Percentiles rank a stretch among this genome's conserved stretches.
phyloP scores from a whole-genome alignment of 345 rosid species.

The Leavenworthia alabamica region DNA sequence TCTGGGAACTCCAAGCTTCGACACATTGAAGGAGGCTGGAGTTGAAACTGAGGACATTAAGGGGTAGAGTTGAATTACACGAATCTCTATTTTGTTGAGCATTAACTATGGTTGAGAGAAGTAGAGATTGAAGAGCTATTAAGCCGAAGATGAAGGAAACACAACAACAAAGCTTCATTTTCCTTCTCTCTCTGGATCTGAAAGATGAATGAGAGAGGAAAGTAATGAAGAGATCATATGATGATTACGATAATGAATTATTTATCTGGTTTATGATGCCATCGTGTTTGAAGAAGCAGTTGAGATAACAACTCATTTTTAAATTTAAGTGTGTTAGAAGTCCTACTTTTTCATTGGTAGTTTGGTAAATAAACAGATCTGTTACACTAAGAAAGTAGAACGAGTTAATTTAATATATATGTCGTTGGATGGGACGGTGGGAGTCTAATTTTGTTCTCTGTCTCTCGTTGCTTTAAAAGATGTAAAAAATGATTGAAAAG shows the following conservation, averaged over 20 bases:
- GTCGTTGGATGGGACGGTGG: not conserved
- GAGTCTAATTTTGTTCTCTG: not conserved
- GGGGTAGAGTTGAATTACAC: constrained; percentile 36
- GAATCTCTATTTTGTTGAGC: constrained; percentile 40
- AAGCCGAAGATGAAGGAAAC: constrained; percentile 13
- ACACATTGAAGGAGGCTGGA: constrained; percentile 43
- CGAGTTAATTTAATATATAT: not conserved
- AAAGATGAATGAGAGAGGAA: constrained; percentile 6
- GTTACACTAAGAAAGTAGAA: not conserved
- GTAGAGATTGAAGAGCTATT: constrained; percentile 12
- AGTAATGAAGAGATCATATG: constrained; percentile 14
- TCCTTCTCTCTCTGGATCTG: not conserved
- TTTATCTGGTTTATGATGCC: constrained; percentile 4
- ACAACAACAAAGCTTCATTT: constrained; percentile 19
- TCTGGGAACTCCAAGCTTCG: constrained; percentile 38
- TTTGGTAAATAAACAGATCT: not conserved
- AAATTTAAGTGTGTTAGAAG: not conserved
- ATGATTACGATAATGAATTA: not conserved
- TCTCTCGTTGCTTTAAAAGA: constrained; percentile 2
- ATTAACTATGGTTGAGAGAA: not conserved
- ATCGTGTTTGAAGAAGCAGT: constrained; percentile 17
- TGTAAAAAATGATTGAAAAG: constrained; percentile 1
- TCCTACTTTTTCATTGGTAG: not conserved
- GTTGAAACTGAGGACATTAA: constrained; percentile 38
- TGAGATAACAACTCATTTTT: not conserved